Evolutionary conservation across 2,329 filamentous ascomycete species (phyloP), one percentile per base, ranked within the genome.

Genomic region (Emericellopsis cladophorae): DNA sequence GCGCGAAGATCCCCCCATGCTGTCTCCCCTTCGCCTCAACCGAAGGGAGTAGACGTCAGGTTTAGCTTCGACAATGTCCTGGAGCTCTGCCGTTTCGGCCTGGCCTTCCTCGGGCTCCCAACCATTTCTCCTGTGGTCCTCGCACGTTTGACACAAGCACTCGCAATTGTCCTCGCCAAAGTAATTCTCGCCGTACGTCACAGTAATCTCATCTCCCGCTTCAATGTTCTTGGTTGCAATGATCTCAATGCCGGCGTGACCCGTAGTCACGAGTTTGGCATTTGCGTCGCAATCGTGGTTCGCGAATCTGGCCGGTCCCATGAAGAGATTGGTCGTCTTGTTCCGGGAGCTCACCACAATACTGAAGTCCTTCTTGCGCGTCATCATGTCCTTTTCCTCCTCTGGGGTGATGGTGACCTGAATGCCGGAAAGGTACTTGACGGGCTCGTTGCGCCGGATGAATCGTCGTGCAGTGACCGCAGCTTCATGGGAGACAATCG

Each of bases 231-330:
- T 78, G 29, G 79, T 77, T 3, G 92, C 87, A 39, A 94, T 77
- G 42, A 98, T 89, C 54, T 93, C 84, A 66, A 98, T 95, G 31
- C 87, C 87, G 43, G 89, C 80, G 42, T 81, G 77, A 36, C 88
- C 86, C 31, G 79, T 83, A 31, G 87, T 95, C 50, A 85, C 81
- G 36, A 98, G 73, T 54, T 81, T 77, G 8, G 89, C 89, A 64
- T 96, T 98, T 26, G 92, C 87, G 49, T 84, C 75, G 63, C 92
- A 98, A 59, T 98, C 92, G 61, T 98, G 92, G 56, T 98, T 98
- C 22, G 92, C 88, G 58, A 98, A 96, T 39, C 92, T 80, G 29
- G 92, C 92, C 7, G 92, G 93, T 0, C 92, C 92, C 56, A 98
- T 80, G 56, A 98, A 96, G 34, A 98, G 67, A 40, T 86, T 94